phyloP scores from a whole-genome alignment of 805 yeast species.

The Candida xiaguanensis region DNA sequence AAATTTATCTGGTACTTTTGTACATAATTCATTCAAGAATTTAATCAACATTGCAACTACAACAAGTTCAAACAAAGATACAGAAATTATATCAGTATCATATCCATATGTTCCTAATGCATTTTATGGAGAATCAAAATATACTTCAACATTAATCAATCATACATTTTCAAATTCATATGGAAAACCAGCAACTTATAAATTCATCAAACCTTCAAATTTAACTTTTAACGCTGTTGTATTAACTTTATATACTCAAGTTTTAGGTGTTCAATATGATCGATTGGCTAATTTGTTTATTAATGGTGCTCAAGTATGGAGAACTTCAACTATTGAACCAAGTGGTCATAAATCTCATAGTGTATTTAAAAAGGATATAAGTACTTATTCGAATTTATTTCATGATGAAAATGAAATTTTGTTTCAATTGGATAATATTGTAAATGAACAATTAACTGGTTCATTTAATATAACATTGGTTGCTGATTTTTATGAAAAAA shows the following conservation, averaged over 20 bases:
- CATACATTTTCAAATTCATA: slow-evolving; percentile 56
- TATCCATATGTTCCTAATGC: slow-evolving; percentile 4
- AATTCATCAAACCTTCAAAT: slow-evolving; percentile 41
- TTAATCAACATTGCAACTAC: neutral
- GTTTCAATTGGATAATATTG: slow-evolving; percentile 64
- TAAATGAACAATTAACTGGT: slow-evolving; percentile 56
- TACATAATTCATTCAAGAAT: neutral
- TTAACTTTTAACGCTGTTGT: slow-evolving; percentile 50
- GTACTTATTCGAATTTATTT: slow-evolving; percentile 53
- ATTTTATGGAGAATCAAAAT: slow-evolving; percentile 32
- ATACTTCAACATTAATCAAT: slow-evolving; percentile 36
- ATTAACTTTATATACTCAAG: slow-evolving; percentile 48
- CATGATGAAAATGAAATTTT: slow-evolving; percentile 36
- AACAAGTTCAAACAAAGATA: neutral
- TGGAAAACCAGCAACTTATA: slow-evolving; percentile 49
- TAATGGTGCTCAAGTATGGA: slow-evolving; percentile 68
- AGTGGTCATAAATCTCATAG: slow-evolving; percentile 43
- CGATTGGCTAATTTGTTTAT: slow-evolving; percentile 62
- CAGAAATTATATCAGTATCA: neutral
- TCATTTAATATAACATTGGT: slow-evolving; percentile 50
- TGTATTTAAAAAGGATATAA: slow-evolving; percentile 57
- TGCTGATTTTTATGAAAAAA: slow-evolving; percentile 46
- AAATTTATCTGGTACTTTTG: neutral
- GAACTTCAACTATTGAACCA: slow-evolving; percentile 76
- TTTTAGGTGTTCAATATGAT: slow-evolving; percentile 61